Evolutionary conservation across 768 basidiomycete species (phyloP).

Genomic region (Serendipita indica): DNA sequence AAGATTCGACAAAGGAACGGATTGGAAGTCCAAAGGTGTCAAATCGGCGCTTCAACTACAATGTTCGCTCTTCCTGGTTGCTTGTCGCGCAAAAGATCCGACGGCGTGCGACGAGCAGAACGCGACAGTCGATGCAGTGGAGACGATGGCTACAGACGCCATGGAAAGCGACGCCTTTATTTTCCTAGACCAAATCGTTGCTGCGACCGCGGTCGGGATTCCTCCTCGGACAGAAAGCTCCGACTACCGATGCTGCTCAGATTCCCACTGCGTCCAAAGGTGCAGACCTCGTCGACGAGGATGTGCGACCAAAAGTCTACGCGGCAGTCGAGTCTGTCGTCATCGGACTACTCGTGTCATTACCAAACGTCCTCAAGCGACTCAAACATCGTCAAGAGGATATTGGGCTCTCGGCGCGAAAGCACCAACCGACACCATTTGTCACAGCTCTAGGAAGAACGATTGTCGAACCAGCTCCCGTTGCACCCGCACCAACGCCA

Average conservation of each 20-base stretch:
- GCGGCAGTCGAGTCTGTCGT: not conserved
- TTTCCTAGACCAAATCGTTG: constrained; percentile 51
- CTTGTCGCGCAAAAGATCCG: constrained; percentile 53
- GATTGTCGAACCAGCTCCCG: constrained; percentile 16
- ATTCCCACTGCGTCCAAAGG: constrained; percentile 21
- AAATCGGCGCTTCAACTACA: constrained; percentile 65
- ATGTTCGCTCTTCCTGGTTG: constrained; percentile 76
- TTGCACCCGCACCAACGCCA: constrained; percentile 28
- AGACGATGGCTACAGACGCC: constrained; percentile 67
- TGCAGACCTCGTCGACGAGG: constrained; percentile 31
- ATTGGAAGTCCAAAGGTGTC: constrained; percentile 57
- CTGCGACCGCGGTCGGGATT: constrained; percentile 27
- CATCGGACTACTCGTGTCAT: constrained; percentile 20
- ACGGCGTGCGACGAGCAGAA: constrained; percentile 45
- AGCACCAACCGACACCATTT: constrained; percentile 43
- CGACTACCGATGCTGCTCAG: constrained; percentile 26
- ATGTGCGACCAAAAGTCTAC: constrained; percentile 20
- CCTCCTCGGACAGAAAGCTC: not conserved
- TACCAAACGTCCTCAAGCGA: constrained; percentile 21
- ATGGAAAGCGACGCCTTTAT: constrained; percentile 71
- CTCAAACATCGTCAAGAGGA: constrained; percentile 89
- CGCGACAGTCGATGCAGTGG: constrained; percentile 25
- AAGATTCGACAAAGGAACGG: constrained; percentile 25
- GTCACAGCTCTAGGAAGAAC: constrained; percentile 25
- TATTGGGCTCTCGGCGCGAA: constrained; percentile 48